Percentiles rank a stretch among this genome's conserved stretches.
These are phyloP conservation scores for Thermomyces lanuginosus DNA, from an alignment of 2,329 filamentous ascomycete species.

Conservation along the genomic window DNA sequence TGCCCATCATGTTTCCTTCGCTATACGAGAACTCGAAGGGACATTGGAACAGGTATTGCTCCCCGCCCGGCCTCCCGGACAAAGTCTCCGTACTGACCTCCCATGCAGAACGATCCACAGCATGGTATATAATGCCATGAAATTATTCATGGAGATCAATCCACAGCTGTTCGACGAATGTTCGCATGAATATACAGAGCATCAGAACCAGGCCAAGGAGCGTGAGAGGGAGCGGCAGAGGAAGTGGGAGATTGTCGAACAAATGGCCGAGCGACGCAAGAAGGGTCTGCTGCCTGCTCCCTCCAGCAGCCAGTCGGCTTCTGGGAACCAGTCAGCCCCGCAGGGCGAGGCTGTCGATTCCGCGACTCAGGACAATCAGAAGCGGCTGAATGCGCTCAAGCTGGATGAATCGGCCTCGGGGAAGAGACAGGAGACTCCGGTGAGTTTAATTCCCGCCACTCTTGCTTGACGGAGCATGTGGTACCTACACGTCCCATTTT, in stretches of 20 bases:
- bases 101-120: slow-evolving; percentile 86
- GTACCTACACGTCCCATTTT: slow-evolving; percentile 10
- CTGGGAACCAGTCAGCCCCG: too few relatives aligned
- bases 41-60: slow-evolving; percentile 89
- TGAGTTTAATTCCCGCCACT: slow-evolving; percentile 23
- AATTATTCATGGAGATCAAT: slow-evolving; percentile 99
- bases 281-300: slow-evolving; percentile 25
- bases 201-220: slow-evolving; percentile 79
- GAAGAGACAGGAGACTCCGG: slow-evolving; percentile 40
- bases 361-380: slow-evolving; percentile 65
- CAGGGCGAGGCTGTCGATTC: slow-evolving; percentile 57
- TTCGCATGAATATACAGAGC: slow-evolving; percentile 93
- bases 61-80: background rate
- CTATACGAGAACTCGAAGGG: slow-evolving; percentile 98
- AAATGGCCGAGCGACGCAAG: slow-evolving; percentile 59
- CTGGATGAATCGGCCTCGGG: slow-evolving; percentile 47
- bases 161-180: slow-evolving; percentile 97
- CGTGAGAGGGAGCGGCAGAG: slow-evolving; percentile 66
- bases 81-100: slow-evolving; percentile 15
- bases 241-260: slow-evolving; percentile 75
- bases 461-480: slow-evolving; percentile 10
- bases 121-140: slow-evolving; percentile 99
- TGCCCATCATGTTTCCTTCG: slow-evolving; percentile 98
- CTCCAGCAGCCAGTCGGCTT: slow-evolving; percentile 18
- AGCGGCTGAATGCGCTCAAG: slow-evolving; percentile 75